Evolutionary conservation across 2,329 filamentous ascomycete genomes (phyloP).

Genomic region (Fonsecaea multimorphosa): DNA sequence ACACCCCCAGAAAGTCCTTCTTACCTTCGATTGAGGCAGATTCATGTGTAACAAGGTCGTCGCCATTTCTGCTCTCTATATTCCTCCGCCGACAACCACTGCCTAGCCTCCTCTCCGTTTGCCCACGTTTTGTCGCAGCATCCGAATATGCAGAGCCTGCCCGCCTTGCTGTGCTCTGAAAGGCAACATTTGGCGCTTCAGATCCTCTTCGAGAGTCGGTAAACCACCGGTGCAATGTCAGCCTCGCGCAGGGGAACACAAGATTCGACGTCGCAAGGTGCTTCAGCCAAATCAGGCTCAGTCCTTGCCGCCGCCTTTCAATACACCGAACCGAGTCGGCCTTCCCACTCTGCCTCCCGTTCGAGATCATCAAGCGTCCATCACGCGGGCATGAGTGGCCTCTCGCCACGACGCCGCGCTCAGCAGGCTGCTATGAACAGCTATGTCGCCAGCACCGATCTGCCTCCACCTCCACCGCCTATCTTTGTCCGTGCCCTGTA

Average conservation of each 20-base stretch:
- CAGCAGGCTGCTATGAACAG: conserved; percentile 54
- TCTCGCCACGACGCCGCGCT: conserved; percentile 39
- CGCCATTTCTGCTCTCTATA: neutral
- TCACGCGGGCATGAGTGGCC: conserved; percentile 31
- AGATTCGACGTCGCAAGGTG: conserved; percentile 25
- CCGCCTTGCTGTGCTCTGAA: conserved; percentile 29
- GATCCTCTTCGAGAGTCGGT: conserved; percentile 7
- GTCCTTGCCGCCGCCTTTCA: conserved; percentile 49
- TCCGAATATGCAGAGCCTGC: conserved; percentile 36
- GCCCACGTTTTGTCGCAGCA: conserved; percentile 14
- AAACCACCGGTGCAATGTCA: conserved; percentile 29
- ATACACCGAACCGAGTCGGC: conserved; percentile 46
- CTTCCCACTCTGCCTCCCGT: conserved; percentile 23
- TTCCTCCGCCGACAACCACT: neutral
- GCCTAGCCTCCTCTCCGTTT: neutral
- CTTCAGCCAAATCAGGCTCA: conserved; percentile 34
- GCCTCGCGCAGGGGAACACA: conserved; percentile 32
- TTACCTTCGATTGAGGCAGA: neutral
- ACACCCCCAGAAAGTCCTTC: conserved; percentile 19
- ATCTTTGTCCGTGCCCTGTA: conserved; percentile 95
- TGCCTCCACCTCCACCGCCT: conserved; percentile 51
- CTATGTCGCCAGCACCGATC: conserved; percentile 55
- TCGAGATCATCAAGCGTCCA: conserved; percentile 22
- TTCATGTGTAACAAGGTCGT: neutral
- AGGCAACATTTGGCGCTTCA: conserved; percentile 25